phyloP scores from a whole-genome alignment of 140 eudicot species.

The Erigeron philadelphicus region DNA sequence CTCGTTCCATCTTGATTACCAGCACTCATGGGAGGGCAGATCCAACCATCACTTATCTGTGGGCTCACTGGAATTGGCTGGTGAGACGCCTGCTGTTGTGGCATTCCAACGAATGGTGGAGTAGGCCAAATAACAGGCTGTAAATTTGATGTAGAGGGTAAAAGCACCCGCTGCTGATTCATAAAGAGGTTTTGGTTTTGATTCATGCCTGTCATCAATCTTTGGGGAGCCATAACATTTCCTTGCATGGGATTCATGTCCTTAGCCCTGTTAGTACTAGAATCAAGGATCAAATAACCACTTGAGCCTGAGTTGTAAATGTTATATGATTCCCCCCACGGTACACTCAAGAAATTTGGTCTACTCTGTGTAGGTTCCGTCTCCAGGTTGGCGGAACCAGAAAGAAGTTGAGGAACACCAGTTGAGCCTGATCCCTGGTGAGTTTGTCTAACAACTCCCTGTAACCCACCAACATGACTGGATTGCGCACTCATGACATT shows the following conservation, averaged over 20 bases:
- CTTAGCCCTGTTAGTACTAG: constrained; percentile 40
- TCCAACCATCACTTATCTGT: constrained; percentile 50
- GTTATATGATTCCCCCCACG: no score
- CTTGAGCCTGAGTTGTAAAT: no score
- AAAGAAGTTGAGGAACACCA: no score
- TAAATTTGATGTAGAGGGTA: constrained; percentile 36
- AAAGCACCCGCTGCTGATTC: constrained; percentile 49
- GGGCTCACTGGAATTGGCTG: constrained; percentile 77
- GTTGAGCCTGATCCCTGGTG: no score
- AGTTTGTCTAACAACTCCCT: no score
- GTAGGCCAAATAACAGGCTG: constrained; percentile 56
- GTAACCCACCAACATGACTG: no score
- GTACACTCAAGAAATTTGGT: no score
- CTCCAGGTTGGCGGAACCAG: no score
- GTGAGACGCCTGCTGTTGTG: constrained; percentile 46
- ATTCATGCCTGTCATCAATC: constrained; percentile 36
- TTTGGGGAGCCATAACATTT: constrained; percentile 39
- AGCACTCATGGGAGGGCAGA: constrained; percentile 41
- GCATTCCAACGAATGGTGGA: constrained; percentile 38
- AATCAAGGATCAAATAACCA: constrained; percentile 25
- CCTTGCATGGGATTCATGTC: constrained; percentile 47
- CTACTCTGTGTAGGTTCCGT: no score
- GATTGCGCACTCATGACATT: no score
- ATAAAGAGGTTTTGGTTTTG: constrained; percentile 27
- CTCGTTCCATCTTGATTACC: constrained; percentile 52